These are phyloP conservation scores for Ananas comosus DNA, from an alignment of 176 grass and related monocot species.

Conservation along the genomic window DNA sequence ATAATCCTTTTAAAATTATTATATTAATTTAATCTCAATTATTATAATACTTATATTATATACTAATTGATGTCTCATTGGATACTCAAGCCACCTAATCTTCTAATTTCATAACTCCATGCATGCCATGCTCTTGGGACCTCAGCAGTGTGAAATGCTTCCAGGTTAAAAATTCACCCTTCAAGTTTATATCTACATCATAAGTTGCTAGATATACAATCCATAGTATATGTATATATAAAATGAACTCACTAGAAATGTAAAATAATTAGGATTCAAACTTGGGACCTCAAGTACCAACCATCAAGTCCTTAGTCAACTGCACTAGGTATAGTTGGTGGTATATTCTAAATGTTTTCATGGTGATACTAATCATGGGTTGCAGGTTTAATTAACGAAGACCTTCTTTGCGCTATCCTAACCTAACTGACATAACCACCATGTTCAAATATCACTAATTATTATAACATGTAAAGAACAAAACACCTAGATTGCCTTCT, in stretches of 20 bases:
- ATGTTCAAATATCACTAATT: slow-evolving; percentile 13
- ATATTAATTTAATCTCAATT: too few species aligned
- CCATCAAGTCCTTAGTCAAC: too few species aligned
- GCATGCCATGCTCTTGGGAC: background rate
- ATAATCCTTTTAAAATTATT: slow-evolving; percentile 45
- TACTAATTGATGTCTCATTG: background rate
- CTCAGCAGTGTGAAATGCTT: background rate
- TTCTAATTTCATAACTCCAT: slow-evolving; percentile 13
- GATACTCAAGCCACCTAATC: slow-evolving; percentile 25
- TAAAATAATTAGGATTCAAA: too few species aligned
- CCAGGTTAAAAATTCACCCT: background rate
- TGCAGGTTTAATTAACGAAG: slow-evolving; percentile 3
- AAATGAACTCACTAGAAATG: too few species aligned
- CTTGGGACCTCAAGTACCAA: too few species aligned
- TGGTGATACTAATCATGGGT: slow-evolving; percentile 13
- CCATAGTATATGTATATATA: too few species aligned
- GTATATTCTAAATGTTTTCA: slow-evolving; percentile 10
- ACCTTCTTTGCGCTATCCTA: slow-evolving; percentile 3
- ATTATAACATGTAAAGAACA: slow-evolving; percentile 3
- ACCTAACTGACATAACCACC: slow-evolving; percentile 25
- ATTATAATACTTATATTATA: too few species aligned
- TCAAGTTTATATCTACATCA: background rate
- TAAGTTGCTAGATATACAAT: background rate
- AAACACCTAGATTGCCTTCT: slow-evolving; percentile 8
- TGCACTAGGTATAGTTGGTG: background rate